phyloP scores from a whole-genome alignment of 148 eudicot species.

The Silene conica region DNA sequence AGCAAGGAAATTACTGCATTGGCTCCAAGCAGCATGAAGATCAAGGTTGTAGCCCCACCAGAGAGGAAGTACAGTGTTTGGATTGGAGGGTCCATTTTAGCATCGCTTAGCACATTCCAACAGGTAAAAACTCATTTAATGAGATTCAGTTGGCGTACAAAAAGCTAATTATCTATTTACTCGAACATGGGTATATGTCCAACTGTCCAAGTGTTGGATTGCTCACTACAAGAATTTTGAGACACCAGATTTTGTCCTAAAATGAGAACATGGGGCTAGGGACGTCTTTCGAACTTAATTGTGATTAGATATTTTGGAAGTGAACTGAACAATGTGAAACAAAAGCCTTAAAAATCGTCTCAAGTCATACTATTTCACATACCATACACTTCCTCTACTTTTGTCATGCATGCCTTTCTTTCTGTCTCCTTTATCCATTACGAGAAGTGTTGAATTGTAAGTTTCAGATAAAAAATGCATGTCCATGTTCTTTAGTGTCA shows the following conservation, averaged over 20 bases:
- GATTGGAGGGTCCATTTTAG: conserved; percentile 54
- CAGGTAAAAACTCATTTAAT: conserved; percentile 27
- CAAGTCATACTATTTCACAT: not conserved
- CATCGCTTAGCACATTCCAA: conserved; percentile 58
- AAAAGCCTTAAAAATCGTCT: not conserved
- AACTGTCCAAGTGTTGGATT: too few relatives aligned
- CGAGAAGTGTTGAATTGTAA: too few relatives aligned
- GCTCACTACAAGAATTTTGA: too few relatives aligned
- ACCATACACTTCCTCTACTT: too few relatives aligned
- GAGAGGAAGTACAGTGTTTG: conserved; percentile 61
- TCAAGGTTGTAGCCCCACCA: conserved; percentile 56
- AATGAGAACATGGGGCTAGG: not conserved
- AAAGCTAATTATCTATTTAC: not conserved
- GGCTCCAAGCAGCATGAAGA: conserved; percentile 63
- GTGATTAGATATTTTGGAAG: too few relatives aligned
- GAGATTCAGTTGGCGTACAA: not conserved
- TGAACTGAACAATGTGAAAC: not conserved
- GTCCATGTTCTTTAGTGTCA: too few relatives aligned
- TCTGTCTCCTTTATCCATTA: too few relatives aligned
- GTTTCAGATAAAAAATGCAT: too few relatives aligned
- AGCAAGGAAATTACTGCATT: conserved; percentile 63
- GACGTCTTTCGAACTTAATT: not conserved
- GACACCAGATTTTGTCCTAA: not conserved
- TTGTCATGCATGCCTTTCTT: too few relatives aligned
- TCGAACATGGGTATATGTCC: not conserved